These are phyloP conservation scores for Rachicladosporium sp. DNA, from an alignment of 2,329 filamentous ascomycete species.

Conservation along the genomic window DNA sequence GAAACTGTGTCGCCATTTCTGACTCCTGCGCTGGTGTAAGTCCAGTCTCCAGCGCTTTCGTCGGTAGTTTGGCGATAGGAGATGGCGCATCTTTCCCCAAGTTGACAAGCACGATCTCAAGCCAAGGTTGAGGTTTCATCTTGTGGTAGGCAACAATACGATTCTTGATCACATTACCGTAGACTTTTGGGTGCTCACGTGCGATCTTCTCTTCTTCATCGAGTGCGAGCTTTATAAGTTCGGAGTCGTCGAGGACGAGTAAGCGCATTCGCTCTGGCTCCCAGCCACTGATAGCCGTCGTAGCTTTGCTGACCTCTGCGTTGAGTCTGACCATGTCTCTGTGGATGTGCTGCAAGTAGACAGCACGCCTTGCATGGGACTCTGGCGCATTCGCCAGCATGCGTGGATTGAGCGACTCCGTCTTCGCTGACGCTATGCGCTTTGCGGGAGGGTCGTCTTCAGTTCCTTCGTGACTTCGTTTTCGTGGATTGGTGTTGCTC, in stretches of 20 bases:
- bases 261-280: constrained; percentile 26
- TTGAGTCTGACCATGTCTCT: constrained; percentile 57
- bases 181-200: constrained; percentile 54
- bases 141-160: constrained; percentile 63
- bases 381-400: constrained; percentile 42
- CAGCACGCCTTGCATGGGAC: constrained; percentile 21
- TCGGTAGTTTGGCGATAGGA: constrained; percentile 10
- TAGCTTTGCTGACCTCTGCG: constrained; percentile 42
- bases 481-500: too few species aligned
- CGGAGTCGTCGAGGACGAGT: constrained; percentile 49
- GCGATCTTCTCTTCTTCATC: constrained; percentile 72
- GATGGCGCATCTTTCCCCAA: constrained; percentile 16
- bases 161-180: constrained; percentile 74
- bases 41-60: constrained; percentile 51
- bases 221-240: constrained; percentile 55
- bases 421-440: constrained; percentile 3
- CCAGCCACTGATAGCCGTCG: constrained; percentile 15
- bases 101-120: constrained; percentile 21
- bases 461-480: too few species aligned
- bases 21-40: constrained; percentile 58
- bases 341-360: constrained; percentile 49
- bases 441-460: too few species aligned
- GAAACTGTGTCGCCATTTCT: constrained; percentile 30
- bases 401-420: constrained; percentile 49
- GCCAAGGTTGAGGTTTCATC: constrained; percentile 63